Percentiles rank a stretch among this genome's conserved stretches.
Conservation (phyloP, 2,329 filamentous ascomycete species). For the Penicillium concentricum region DNA sequence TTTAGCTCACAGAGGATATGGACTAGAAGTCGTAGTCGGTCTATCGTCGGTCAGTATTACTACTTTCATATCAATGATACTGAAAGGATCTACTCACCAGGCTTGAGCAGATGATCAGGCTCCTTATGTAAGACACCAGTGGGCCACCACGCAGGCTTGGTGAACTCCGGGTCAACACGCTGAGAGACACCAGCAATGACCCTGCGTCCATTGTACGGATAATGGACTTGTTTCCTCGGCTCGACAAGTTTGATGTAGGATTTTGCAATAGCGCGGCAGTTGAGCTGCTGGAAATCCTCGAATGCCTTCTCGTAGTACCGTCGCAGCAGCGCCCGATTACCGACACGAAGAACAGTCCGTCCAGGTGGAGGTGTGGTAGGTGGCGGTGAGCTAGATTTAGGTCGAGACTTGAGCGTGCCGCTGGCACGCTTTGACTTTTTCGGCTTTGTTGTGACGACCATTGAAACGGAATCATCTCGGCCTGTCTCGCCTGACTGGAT, state of each 20-base stretch:
- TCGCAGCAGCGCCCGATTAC: constrained; percentile 27
- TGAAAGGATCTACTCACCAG: constrained; percentile 20
- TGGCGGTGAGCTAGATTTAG: constrained; percentile 20
- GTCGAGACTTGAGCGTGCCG: constrained; percentile 17
- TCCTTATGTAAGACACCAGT: constrained; percentile 32
- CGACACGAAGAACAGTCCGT: constrained; percentile 30
- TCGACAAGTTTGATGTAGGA: constrained; percentile 49
- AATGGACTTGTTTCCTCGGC: constrained; percentile 49
- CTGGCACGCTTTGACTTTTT: constrained; percentile 25
- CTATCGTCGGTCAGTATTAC: constrained; percentile 15
- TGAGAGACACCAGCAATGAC: constrained; percentile 31
- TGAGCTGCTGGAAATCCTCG: constrained; percentile 46
- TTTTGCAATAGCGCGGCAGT: constrained; percentile 47
- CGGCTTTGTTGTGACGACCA: constrained; percentile 30
- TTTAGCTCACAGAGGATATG: constrained; percentile 37
- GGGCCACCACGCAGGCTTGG: constrained; percentile 39
- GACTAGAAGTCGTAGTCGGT: constrained; percentile 31
- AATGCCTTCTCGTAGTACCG: constrained; percentile 44
- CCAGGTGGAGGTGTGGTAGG: constrained; percentile 17
- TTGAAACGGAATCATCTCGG: constrained; percentile 34
- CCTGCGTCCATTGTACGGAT: constrained; percentile 48
- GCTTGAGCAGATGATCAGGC: constrained; percentile 35
- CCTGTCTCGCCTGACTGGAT: constrained; percentile 14
- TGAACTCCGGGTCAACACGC: constrained; percentile 33
- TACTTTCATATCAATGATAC: neutral